Percentiles rank a stretch among this genome's conserved stretches.
phyloP scores from a whole-genome alignment of 129 eudicot genomes.

The Saposhnikovia divaricata region DNA sequence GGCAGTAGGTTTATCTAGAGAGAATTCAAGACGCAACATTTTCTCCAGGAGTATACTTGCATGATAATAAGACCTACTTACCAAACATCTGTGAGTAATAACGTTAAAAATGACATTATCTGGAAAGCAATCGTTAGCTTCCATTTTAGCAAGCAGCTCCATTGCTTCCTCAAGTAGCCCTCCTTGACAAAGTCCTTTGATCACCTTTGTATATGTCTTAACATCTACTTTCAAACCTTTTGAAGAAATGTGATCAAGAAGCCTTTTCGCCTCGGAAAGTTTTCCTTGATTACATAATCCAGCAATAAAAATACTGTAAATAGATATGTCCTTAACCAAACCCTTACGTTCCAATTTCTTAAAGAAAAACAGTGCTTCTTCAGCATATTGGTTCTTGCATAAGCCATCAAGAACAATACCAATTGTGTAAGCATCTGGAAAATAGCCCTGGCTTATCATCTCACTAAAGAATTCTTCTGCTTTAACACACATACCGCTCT shows the following conservation, averaged over 20 bases:
- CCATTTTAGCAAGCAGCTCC: slow-evolving; percentile 30
- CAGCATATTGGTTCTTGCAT: neutral
- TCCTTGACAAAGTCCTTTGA: slow-evolving; percentile 31
- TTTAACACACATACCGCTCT: neutral
- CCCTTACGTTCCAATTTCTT: slow-evolving; percentile 20
- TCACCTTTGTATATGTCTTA: slow-evolving; percentile 25
- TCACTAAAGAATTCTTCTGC: slow-evolving; percentile 2
- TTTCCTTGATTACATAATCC: neutral
- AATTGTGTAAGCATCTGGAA: neutral
- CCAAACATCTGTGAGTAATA: slow-evolving; percentile 24
- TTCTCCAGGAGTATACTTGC: slow-evolving; percentile 23
- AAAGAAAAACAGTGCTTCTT: neutral
- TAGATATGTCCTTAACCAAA: slow-evolving; percentile 8
- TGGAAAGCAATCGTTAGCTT: slow-evolving; percentile 30
- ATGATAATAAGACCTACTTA: slow-evolving; percentile 11
- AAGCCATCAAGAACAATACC: neutral
- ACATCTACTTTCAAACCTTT: slow-evolving; percentile 27
- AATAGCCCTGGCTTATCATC: neutral
- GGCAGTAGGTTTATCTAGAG: neutral
- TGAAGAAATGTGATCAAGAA: neutral
- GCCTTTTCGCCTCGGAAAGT: neutral
- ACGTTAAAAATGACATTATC: slow-evolving; percentile 25
- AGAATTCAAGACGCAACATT: slow-evolving; percentile 29
- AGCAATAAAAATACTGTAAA: slow-evolving; percentile 20
- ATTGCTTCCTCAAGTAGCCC: slow-evolving; percentile 30